Base-by-base conservation (phyloP, 345 rosid genomes). In the Brassica cretica region DNA sequence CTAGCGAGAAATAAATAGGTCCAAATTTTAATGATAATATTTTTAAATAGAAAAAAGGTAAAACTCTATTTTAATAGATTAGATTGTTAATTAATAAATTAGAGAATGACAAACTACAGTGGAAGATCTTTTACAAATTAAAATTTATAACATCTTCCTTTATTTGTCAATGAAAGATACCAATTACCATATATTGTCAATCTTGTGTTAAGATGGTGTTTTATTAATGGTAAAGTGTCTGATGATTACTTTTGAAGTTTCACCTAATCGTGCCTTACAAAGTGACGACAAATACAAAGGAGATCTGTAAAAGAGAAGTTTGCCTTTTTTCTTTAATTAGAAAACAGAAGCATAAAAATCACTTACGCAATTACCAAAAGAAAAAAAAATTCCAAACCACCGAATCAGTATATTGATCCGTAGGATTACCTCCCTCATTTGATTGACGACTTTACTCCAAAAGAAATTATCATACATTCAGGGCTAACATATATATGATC, bases 241-340 rank as follows among this genome's bases (percentile, higher is more conserved):
- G 78, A 72, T 78, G 93, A 83, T 84, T 87, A 84, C 79, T 74
- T 87, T 71, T 70, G 65, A 84, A 84, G 89, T 86, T 89, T 89
- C 85, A 73, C 85, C 93, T 83, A 93, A 90, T 89, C 91, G 88
- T 93, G 94, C 93, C 87, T 62, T 88, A 68, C 86, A 89, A 89
- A 89, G 94, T 87, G 87, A 86, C 85, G 89, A 86, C 93, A 93
- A 89, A 86, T 80, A 88, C 87, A 87, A 90, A 89, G 87, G 91
- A 86, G 88, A 89, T 88, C 89, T 77, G 71, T 16, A 77, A 77
- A 71, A 71, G 75, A 77, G 9, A 65, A 11, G 7, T 55, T 64
- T 55, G 61, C 81, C 71, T 77, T 51, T 71, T 71, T 71, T 39
- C 66, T 64, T 64, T 64, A 60, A 25, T 60, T 25, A 60, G 8